Evolutionary conservation across 306 rosid genomes (phyloP), one percentile per base, ranked within the genome.

Genomic region (Psophocarpus tetragonolobus): DNA sequence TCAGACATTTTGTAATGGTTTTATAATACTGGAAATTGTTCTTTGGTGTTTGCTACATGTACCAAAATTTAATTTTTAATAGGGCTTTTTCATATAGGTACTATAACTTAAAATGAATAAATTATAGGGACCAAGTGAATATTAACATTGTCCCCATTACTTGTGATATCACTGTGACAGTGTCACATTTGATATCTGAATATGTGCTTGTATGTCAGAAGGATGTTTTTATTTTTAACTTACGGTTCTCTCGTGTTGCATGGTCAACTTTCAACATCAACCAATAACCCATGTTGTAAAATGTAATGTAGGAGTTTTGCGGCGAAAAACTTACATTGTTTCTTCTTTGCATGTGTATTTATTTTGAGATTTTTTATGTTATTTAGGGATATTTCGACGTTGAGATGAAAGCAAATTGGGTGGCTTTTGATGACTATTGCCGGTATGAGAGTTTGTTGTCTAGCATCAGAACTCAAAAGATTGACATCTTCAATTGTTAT

Each of bases 361-460:
- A 58, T 63, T 30, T 71, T 77, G 30, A n/a, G 21, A 60, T 17
- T 56, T 80, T 83, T 24, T 8, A 67, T 85, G 26, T 76, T 75
- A 18, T 66, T 23, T 73, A 92, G 98, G 92, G 72, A 11, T 89
- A 88, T 62, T 74, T 71, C 56, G 85, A 84, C 83, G 76, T 89
- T 44, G 98, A 94, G 85, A 83, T 30, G 82, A 81, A 77, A 80
- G 91, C 90, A 26, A 87, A 87, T 77, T 92, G 97, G 97, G 57
- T 73, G 62, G 97, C 84, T 74, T 92, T 79, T 70, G 85, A 87
- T 76, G 84, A 88, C 74, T 90, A 92, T 87, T 94, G 92, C 91
- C 66, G 88, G 98, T 94, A 86, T 41, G 69, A 45, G 29, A 56
- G 29, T 66, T 86, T 76, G 26, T 74, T 74, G n/a, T 63, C 39